Evolutionary conservation across 2,329 filamentous ascomycete genomes (phyloP), one percentile per base, ranked within the genome.

Genomic region (Teratosphaeria destructans): DNA sequence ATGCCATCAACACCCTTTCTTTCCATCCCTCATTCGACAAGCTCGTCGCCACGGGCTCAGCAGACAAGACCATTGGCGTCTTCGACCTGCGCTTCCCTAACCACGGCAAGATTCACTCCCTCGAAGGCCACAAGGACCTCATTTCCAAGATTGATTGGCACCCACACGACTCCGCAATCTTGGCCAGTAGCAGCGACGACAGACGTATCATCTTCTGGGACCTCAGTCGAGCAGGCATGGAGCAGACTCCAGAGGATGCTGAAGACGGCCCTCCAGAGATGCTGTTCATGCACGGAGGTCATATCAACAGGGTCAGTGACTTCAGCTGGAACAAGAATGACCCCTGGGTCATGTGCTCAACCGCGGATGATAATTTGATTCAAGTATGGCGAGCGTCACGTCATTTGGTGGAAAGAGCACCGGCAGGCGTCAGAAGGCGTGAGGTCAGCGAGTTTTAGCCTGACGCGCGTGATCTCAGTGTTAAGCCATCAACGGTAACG

Each of bases 271-370:
- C 92, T 1, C 93, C 94, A 57, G 94, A 99, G 75, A 80, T 99
- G 88, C 79, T 99, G 1, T 99, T 99, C 77, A 97, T 99, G 92
- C 94, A 99, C 70, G 94, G 94, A 62, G 94, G 94, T 35, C 95
- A 99, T 78, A 99, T 94, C 11, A 96, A 96, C 76, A 88, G 95
- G 66, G 85, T 99, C 62, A 91, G 90, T 39, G 95, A 99, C 75
- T 99, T 99, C 71, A 93, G 88, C 76, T 99, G 93, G 93, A 99
- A 99, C 75, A 85, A 85, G 66, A 96, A 95, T 72, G 91, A 96
- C 69, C 92, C 93, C 4, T 99, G 95, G 95, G 62, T 96, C 59
- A 89, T 99, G 66, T 92, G 91, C 73, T 95, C 89, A 62, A 92
- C 94, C 16, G 94, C 93, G 0, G 95, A 99, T 73, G 94, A 99